Percentiles rank a stretch among this genome's conserved stretches.
Evolutionary conservation across 805 yeast genomes (phyloP).

Genomic region (Ogataea glucozyma): DNA sequence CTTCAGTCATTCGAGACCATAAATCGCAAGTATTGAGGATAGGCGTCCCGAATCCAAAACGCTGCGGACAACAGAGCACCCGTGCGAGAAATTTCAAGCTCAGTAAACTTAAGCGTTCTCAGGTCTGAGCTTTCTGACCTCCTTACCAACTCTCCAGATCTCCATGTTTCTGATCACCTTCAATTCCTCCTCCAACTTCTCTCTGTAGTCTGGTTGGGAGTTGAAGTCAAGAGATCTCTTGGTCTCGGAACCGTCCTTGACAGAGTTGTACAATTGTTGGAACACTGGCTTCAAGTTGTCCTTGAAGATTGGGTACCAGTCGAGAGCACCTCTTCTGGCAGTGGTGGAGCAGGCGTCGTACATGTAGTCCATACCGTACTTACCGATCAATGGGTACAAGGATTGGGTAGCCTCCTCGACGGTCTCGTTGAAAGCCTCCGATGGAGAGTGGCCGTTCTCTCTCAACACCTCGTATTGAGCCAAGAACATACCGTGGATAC

Average conservation of each 20-base stretch:
- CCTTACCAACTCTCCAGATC: conserved; percentile 99
- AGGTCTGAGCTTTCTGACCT: conserved; percentile 99
- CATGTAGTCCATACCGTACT: conserved; percentile 99
- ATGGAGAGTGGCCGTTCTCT: conserved; percentile 99
- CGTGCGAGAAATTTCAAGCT: background rate
- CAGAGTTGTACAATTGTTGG: conserved; percentile 92
- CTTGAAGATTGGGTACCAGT: conserved; percentile 99
- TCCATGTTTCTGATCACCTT: conserved; percentile 93
- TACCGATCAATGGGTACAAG: conserved; percentile 97
- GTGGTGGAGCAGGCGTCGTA: conserved; percentile 99
- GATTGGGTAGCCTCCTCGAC: conserved; percentile 99
- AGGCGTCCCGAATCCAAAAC: background rate
- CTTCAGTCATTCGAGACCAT: conserved; percentile 23
- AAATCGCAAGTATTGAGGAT: conserved; percentile 7
- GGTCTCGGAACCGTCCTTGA: conserved; percentile 95
- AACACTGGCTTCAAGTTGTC: conserved; percentile 98
- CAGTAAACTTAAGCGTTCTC: conserved; percentile 76
- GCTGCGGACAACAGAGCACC: too few relatives aligned
- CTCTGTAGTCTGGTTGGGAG: conserved; percentile 98
- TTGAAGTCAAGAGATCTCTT: conserved; percentile 97
- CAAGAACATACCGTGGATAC: conserved; percentile 99
- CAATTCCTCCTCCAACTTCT: conserved; percentile 90
- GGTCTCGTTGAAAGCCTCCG: conserved; percentile 99
- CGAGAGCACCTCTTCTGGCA: conserved; percentile 99
- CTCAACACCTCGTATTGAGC: conserved; percentile 99